These are phyloP conservation scores for Cenococcum geophilum DNA, from an alignment of 495 filamentous ascomycete genomes.

Conservation along the genomic window DNA sequence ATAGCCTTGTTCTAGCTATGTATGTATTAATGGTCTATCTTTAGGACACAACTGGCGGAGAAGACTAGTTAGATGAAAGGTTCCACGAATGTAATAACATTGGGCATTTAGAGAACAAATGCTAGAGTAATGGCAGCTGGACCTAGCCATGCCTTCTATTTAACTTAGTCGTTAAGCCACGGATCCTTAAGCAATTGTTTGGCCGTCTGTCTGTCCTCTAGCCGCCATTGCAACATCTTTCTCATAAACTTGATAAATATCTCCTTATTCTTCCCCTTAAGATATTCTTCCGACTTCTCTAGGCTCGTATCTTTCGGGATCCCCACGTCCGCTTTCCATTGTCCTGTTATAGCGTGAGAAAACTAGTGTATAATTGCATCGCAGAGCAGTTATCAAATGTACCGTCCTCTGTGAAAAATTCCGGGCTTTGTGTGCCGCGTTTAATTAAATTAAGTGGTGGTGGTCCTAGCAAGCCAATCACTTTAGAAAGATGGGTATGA, in stretches of 20 bases:
- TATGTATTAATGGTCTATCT: too few species aligned
- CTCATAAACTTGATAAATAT: conserved; percentile 28
- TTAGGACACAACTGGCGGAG: too few species aligned
- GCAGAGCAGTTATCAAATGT: conserved; percentile 13
- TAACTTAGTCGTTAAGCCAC: background rate
- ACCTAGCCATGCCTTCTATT: conserved; percentile 4
- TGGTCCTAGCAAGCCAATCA: conserved; percentile 44
- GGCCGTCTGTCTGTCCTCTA: conserved; percentile 20
- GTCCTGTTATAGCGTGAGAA: conserved; percentile 7
- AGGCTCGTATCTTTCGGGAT: conserved; percentile 10
- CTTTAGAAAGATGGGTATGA: conserved; percentile 44
- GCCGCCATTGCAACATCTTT: conserved; percentile 29
- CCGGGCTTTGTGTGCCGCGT: conserved; percentile 34
- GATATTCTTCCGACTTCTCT: background rate
- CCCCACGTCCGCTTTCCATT: conserved; percentile 11
- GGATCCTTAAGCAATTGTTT: conserved; percentile 8
- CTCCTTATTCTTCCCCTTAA: conserved; percentile 20
- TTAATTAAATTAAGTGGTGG: conserved; percentile 43
- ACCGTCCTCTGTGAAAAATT: conserved; percentile 42
- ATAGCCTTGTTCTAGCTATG: too few species aligned
- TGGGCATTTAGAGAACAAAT: too few species aligned
- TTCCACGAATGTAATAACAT: too few species aligned
- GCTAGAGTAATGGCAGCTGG: background rate
- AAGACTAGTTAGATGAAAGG: too few species aligned
- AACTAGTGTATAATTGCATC: background rate